Conservation (phyloP, 805 yeast species). For the Jamesozyma piceae region DNA sequence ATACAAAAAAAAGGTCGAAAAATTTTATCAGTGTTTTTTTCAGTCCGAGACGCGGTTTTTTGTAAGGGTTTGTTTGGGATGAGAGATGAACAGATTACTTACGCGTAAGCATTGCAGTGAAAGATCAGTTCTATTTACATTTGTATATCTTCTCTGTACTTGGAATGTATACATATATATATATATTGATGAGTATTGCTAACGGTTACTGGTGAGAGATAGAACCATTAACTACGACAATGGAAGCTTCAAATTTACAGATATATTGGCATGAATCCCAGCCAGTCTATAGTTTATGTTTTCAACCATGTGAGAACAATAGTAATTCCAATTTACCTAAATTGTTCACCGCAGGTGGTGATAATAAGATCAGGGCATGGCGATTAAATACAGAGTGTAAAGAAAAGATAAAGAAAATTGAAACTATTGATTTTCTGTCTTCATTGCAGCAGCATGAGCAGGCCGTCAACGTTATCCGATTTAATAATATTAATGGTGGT, state of each 20-base stretch:
- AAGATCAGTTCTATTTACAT: no score
- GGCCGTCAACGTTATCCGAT: constrained; percentile 87
- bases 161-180: no score
- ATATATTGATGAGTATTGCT: no score
- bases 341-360: constrained; percentile 90
- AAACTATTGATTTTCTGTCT: constrained; percentile 63
- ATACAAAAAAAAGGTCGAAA: no score
- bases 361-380: constrained; percentile 73
- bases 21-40: no score
- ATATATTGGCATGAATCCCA: constrained; percentile 46
- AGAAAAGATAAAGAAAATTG: constrained; percentile 20
- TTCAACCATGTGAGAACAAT: constrained; percentile 39
- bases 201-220: no score
- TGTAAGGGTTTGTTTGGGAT: no score
- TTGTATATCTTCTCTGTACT: no score
- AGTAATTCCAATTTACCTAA: constrained; percentile 28
- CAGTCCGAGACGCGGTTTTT: no score
- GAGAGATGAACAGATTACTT: no score
- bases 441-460: constrained; percentile 84
- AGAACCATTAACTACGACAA: no score
- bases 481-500: constrained; percentile 51
- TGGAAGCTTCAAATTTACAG: constrained; percentile 25
- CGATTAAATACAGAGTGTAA: constrained; percentile 14
- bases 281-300: constrained; percentile 61
- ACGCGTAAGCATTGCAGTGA: no score